These are phyloP conservation scores for Chalciporus piperatoides DNA, from an alignment of 1,284 basidiomycete species.

Conservation along the genomic window DNA sequence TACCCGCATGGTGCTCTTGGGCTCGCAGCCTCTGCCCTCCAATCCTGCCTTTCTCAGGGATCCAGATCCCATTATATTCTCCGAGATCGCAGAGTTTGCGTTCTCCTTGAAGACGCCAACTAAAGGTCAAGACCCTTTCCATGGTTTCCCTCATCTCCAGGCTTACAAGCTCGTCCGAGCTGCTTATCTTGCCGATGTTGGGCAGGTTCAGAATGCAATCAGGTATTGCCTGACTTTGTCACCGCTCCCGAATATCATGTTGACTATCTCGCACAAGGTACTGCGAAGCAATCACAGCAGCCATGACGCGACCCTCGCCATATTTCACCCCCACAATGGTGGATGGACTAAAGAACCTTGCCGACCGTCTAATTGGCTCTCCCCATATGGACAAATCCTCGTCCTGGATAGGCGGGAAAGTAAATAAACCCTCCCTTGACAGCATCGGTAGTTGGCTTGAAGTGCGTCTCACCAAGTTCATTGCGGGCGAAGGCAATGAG, in stretches of 20 bases:
- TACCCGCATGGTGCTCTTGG: slow-evolving; percentile 63
- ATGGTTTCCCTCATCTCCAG: slow-evolving; percentile 83
- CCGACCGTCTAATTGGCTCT: slow-evolving; percentile 78
- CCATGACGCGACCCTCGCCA: slow-evolving; percentile 61
- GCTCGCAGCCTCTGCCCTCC: slow-evolving; percentile 55
- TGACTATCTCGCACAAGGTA: slow-evolving; percentile 57
- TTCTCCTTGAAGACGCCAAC: slow-evolving; percentile 66
- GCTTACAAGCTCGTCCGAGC: slow-evolving; percentile 87
- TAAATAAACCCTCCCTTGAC: slow-evolving; percentile 87
- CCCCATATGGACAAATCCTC: slow-evolving; percentile 68
- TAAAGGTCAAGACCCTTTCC: slow-evolving; percentile 87
- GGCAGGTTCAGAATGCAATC: slow-evolving; percentile 69
- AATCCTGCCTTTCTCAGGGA: slow-evolving; percentile 61
- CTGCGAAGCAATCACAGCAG: slow-evolving; percentile 84
- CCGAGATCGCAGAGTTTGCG: slow-evolving; percentile 93
- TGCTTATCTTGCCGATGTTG: slow-evolving; percentile 72
- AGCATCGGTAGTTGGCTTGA: slow-evolving; percentile 92
- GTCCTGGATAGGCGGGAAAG: slow-evolving; percentile 80
- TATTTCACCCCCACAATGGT: slow-evolving; percentile 67
- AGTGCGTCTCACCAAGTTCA: slow-evolving; percentile 93
- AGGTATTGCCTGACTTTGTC: slow-evolving; percentile 44
- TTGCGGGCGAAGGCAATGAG: slow-evolving; percentile 81
- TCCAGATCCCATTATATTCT: slow-evolving; percentile 78
- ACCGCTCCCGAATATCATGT: background rate
- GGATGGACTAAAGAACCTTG: slow-evolving; percentile 77